Base-by-base conservation (phyloP, 306 rosid genomes). In the Rosa rugosa region DNA sequence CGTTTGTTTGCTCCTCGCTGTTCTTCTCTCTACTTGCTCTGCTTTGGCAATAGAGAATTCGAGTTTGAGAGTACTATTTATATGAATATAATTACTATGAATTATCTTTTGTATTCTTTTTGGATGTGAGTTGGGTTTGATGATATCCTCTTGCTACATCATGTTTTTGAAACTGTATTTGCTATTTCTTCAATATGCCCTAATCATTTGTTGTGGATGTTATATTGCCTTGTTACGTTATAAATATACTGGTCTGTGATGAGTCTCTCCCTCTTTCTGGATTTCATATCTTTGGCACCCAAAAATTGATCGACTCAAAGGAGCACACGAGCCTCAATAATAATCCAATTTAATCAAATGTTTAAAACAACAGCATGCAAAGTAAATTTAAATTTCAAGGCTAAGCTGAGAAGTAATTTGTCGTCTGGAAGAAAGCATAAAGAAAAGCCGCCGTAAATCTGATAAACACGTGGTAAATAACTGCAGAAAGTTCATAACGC, bases 21-120 rank as follows among this genome's bases (percentile, higher is more conserved):
- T 71, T 87, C 46, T 38, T 88, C n/a, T 85, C 86, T 66, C 67
- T 90, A 47, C 1, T 81, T 69, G 75, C 76, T 0, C 67, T 85
- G 73, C 79, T 87, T 45, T 64, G 46, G 79, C 83, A 79, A 18
- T 90, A 84, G 88, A 51, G 79, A 73, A 69, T 67, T 44, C 46
- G 40, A 17, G 66, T 44, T 14, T 44, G 75, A 27, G 47, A 57
- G 23, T 18, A n/a, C 76, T 46, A 57, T 78, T 25, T 54, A 75
- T 74, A 71, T 40, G 27, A 3, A 66, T 38, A 66, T 66, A 66
- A 17, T 12, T 14, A 63, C 25, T 38, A 8, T 18, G 23, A 16
- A 10, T 46, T 72, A 51, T 65, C 3, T 34, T 31, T 36, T 60
- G 16, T 75, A 31, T 72, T 56, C 46, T 76, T 71, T 60, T 34